phyloP scores from a whole-genome alignment of 2,329 filamentous ascomycete species.

The Pyricularia pennisetigena region DNA sequence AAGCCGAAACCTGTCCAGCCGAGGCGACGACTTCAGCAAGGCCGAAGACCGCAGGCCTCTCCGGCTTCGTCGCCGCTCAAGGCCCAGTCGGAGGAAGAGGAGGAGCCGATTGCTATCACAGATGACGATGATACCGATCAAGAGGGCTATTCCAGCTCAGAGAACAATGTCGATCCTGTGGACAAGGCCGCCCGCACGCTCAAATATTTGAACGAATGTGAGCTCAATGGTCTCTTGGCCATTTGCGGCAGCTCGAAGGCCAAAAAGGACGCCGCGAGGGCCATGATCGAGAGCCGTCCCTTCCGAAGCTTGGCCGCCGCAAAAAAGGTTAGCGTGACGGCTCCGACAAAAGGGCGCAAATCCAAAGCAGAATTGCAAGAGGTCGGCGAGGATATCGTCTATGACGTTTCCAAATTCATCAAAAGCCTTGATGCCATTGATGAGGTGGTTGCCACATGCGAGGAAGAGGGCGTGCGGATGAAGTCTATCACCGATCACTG shows the following conservation, averaged over 20 bases:
- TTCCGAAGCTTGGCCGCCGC: conserved; percentile 60
- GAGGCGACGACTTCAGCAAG: conserved; percentile 18
- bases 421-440: conserved; percentile 76
- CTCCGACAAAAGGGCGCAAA: conserved; percentile 20
- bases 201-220: conserved; percentile 74
- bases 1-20: conserved; percentile 3
- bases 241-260: conserved; percentile 54
- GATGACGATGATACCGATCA: conserved; percentile 22
- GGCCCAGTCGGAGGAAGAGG: conserved; percentile 6
- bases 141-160: conserved; percentile 6
- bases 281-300: conserved; percentile 64
- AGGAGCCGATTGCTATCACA: conserved; percentile 15
- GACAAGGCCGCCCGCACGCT: conserved; percentile 44
- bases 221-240: conserved; percentile 66
- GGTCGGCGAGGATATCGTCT: conserved; percentile 42
- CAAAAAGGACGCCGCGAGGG: conserved; percentile 56
- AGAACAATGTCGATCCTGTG: conserved; percentile 30
- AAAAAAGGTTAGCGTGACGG: conserved; percentile 48
- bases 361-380: conserved; percentile 32
- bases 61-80: conserved; percentile 3
- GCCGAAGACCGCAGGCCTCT: conserved; percentile 10
- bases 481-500: conserved; percentile 35
- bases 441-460: conserved; percentile 67
- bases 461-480: conserved; percentile 53
- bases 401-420: conserved; percentile 59